Evolutionary conservation across 352 stramenopile species (phyloP).

Genomic region (Phytophthora parvispora): DNA sequence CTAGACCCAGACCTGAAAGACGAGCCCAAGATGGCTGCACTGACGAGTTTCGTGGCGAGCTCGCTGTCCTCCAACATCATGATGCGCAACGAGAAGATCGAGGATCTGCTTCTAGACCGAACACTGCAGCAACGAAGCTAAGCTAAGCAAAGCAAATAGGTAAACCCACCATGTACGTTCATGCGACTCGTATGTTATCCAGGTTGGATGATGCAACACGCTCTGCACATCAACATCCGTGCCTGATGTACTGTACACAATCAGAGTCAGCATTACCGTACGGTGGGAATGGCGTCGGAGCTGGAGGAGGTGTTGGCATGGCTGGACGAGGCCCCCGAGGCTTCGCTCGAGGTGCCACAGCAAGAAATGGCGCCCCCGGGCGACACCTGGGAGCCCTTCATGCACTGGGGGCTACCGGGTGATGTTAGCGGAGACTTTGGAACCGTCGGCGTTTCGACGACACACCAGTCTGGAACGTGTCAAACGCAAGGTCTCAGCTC

Average conservation of each 20-base stretch:
- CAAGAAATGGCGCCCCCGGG: neutral
- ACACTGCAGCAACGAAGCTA: neutral
- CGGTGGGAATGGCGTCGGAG: neutral
- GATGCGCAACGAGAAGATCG: constrained; percentile 39
- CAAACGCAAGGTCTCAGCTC: no score
- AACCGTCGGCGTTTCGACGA: neutral
- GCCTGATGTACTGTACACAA: neutral
- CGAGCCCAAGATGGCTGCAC: constrained; percentile 27
- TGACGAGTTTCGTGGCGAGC: constrained; percentile 46
- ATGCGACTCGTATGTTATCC: no score
- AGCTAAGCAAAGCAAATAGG: no score
- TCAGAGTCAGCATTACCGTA: no score
- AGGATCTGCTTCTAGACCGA: constrained; percentile 16
- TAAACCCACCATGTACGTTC: neutral
- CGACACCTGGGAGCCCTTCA: neutral
- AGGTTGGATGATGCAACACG: no score
- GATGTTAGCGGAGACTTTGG: neutral
- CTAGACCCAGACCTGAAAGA: constrained; percentile 21
- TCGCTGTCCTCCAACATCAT: constrained; percentile 37
- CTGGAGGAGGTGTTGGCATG: neutral
- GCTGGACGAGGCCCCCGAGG: neutral
- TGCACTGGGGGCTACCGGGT: neutral
- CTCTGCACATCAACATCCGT: no score
- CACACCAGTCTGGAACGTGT: neutral
- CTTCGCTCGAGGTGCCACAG: neutral